Conservation (phyloP, 2,329 filamentous ascomycete species). For the Paraphaeosphaeria minitans region DNA sequence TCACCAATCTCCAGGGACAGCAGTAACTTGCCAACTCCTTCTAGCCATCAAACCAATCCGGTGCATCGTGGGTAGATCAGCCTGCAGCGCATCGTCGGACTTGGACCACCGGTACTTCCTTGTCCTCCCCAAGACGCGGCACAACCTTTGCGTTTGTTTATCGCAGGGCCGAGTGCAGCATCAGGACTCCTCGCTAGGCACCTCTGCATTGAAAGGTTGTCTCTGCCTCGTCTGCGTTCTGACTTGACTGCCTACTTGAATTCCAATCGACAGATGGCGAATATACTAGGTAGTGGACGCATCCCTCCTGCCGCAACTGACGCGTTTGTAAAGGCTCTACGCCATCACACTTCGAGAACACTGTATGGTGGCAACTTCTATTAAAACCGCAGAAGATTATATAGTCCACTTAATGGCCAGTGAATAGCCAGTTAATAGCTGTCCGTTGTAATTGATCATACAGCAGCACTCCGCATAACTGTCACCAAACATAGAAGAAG, state of each 20-base stretch:
- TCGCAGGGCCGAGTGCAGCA: not conserved
- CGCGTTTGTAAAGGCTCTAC: not conserved
- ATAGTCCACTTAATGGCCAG: slow-evolving; percentile 13
- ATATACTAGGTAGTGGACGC: not conserved
- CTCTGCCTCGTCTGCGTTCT: not conserved
- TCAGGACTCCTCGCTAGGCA: not conserved
- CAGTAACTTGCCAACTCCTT: not conserved
- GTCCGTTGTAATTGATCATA: slow-evolving; percentile 34
- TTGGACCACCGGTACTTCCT: no score
- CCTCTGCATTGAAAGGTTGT: not conserved
- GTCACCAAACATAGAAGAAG: slow-evolving; percentile 28
- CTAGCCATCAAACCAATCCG: no score
- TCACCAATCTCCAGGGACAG: not conserved
- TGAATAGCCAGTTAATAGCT: slow-evolving; percentile 17
- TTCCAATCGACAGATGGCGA: no score
- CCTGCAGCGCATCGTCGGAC: not conserved
- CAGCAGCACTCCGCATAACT: slow-evolving; percentile 39
- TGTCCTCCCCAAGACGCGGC: not conserved
- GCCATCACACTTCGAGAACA: no score
- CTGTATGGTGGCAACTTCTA: not conserved
- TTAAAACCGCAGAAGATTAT: slow-evolving; percentile 5
- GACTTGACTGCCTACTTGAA: no score
- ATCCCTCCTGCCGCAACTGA: not conserved
- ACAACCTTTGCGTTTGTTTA: not conserved
- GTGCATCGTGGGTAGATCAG: not conserved